Evolutionary conservation across 352 stramenopile genomes (phyloP).

Genomic region (Globisporangium cederbergense): DNA sequence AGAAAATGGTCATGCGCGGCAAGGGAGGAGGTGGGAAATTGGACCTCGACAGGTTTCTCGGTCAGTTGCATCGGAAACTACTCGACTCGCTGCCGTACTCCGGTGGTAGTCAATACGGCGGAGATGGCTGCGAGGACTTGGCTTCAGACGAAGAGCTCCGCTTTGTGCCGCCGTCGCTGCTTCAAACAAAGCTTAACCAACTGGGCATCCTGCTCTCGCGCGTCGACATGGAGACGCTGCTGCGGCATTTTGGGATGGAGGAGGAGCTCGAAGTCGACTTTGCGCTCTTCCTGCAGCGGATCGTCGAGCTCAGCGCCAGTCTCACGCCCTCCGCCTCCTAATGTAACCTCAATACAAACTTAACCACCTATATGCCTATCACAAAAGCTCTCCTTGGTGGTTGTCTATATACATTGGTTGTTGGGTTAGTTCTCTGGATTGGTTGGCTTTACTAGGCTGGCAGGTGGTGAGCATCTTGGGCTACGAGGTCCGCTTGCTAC

Average conservation of each 20-base stretch:
- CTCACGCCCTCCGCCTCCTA: not conserved
- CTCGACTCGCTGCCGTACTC: slow-evolving; percentile 24
- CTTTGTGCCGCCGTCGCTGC: slow-evolving; percentile 23
- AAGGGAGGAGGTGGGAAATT: slow-evolving; percentile 43
- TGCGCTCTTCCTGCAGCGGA: slow-evolving; percentile 33
- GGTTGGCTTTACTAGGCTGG: not conserved
- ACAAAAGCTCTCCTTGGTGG: not conserved
- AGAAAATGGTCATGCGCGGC: slow-evolving; percentile 39
- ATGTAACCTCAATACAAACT: not conserved
- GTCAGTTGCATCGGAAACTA: slow-evolving; percentile 28
- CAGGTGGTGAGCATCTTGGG: not conserved
- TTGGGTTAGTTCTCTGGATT: not conserved
- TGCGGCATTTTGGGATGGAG: slow-evolving; percentile 58
- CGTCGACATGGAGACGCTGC: slow-evolving; percentile 28
- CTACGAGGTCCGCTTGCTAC: not conserved
- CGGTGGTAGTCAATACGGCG: not conserved
- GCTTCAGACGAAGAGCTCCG: not conserved
- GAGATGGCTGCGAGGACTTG: not conserved
- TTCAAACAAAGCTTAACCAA: slow-evolving; percentile 42
- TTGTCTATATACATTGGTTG: not conserved
- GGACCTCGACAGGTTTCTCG: slow-evolving; percentile 50
- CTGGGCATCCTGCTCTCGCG: slow-evolving; percentile 42
- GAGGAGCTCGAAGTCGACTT: slow-evolving; percentile 38
- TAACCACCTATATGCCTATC: too few species aligned
- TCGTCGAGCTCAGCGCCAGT: slow-evolving; percentile 31